Percentiles rank a stretch among this genome's conserved stretches.
Evolutionary conservation across 2,329 filamentous ascomycete species (phyloP).

Genomic region (Dothideomycetes sp.): DNA sequence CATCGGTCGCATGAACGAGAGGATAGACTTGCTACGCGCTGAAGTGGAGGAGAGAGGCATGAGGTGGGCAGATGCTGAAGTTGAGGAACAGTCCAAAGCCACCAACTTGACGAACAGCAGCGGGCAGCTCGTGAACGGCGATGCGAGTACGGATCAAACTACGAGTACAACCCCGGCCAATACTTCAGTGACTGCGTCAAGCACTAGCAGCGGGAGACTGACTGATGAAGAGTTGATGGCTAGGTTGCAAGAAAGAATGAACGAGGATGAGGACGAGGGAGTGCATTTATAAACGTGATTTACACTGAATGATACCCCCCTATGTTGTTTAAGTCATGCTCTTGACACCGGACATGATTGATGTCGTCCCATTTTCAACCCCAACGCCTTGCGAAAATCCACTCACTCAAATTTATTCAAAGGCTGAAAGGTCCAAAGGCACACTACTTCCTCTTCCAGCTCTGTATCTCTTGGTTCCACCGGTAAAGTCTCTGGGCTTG

Average conservation of each 20-base stretch:
- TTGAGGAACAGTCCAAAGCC: constrained; percentile 12
- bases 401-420: constrained; percentile 26
- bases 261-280: constrained; percentile 38
- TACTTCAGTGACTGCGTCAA: background rate
- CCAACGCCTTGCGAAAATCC: background rate
- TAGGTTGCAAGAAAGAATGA: constrained; percentile 45
- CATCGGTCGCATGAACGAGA: constrained; percentile 55
- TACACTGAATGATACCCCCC: too few relatives aligned
- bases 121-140: constrained; percentile 10
- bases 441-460: constrained; percentile 91
- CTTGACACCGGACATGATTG: too few relatives aligned
- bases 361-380: too few relatives aligned
- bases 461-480: constrained; percentile 67
- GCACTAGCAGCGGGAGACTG: constrained; percentile 33
- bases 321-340: too few relatives aligned
- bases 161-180: background rate
- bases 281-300: constrained; percentile 46
- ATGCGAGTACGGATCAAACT: background rate
- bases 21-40: constrained; percentile 50
- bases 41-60: constrained; percentile 56
- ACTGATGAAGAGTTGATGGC: constrained; percentile 49
- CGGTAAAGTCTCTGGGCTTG: constrained; percentile 70
- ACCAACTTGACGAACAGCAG: constrained; percentile 7
- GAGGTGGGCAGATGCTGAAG: constrained; percentile 32
- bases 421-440: constrained; percentile 66